phyloP scores from a whole-genome alignment of 352 stramenopile species.

The Phytophthora quininea region DNA sequence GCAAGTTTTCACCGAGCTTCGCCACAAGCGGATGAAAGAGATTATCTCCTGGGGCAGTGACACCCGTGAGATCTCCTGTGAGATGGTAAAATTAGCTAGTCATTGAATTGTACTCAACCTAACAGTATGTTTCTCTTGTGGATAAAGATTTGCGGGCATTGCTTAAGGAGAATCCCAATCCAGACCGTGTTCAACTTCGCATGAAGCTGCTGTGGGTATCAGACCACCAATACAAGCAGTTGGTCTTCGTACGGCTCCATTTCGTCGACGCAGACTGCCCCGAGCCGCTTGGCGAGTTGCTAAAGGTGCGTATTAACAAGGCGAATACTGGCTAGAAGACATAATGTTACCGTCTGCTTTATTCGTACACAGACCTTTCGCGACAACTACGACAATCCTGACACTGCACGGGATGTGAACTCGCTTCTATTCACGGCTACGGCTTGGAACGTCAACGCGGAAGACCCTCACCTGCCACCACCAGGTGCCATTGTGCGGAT shows the following conservation, averaged over 20 bases:
- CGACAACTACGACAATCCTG: background rate
- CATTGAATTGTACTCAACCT: too few species aligned
- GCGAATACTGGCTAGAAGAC: too few species aligned
- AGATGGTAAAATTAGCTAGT: too few species aligned
- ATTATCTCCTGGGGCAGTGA: background rate
- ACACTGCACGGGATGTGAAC: background rate
- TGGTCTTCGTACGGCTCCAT: background rate
- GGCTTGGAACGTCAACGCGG: background rate
- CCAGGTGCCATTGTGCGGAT: background rate
- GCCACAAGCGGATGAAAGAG: background rate
- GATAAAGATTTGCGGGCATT: background rate
- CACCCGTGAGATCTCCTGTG: background rate
- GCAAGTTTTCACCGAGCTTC: too few species aligned
- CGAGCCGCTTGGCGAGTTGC: background rate
- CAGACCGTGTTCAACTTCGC: background rate
- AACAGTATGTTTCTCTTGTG: background rate
- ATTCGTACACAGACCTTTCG: background rate
- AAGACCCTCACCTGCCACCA: background rate
- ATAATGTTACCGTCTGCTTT: too few species aligned
- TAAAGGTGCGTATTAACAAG: background rate
- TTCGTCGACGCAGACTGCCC: background rate
- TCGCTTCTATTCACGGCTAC: background rate
- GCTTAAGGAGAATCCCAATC: background rate
- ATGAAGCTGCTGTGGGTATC: constrained; percentile 2
- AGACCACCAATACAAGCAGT: background rate